A percentile compares a stretch with the other conserved stretches of the same genome.
These are phyloP conservation scores for Urtica urens DNA, from an alignment of 306 rosid species.

Conservation along the genomic window DNA sequence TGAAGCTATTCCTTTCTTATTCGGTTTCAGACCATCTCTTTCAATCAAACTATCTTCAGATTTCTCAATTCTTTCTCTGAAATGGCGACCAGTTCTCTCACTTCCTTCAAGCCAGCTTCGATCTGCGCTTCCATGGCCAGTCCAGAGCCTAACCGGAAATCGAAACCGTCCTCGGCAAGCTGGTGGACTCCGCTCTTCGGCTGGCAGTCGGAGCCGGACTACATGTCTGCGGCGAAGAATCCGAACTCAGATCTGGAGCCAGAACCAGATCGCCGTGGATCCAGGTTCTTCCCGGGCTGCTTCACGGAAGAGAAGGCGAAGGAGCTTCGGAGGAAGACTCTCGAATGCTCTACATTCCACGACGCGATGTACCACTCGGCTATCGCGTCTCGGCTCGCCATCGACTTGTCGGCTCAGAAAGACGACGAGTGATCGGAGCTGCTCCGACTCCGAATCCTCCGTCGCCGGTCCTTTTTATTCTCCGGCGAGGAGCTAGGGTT, in stretches of 20 bases:
- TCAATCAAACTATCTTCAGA: not conserved
- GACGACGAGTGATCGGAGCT: constrained; percentile 16
- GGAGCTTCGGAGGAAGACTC: constrained; percentile 45
- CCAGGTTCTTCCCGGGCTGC: constrained; percentile 35
- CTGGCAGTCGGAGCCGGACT: constrained; percentile 52
- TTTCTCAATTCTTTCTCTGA: not conserved
- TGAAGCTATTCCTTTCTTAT: not conserved
- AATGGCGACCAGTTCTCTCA: constrained; percentile 36
- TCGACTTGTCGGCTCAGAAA: constrained; percentile 26
- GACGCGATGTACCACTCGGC: constrained; percentile 74
- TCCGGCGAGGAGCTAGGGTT: constrained; percentile 1
- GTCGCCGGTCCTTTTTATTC: constrained; percentile 8
- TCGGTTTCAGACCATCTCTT: not conserved
- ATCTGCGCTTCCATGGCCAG: constrained; percentile 28
- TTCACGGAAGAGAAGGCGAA: constrained; percentile 72
- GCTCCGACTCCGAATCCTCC: constrained; percentile 11
- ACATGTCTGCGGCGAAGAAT: constrained; percentile 15
- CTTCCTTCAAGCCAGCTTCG: constrained; percentile 22
- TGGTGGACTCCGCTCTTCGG: constrained; percentile 72
- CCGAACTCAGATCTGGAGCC: constrained; percentile 2
- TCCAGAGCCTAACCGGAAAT: constrained; percentile 22
- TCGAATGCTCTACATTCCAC: constrained; percentile 53
- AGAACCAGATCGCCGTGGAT: constrained; percentile 11
- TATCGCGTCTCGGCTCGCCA: constrained; percentile 66
- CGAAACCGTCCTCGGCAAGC: constrained; percentile 27